Evolutionary conservation across 2,329 filamentous ascomycete genomes (phyloP), one percentile per base, ranked within the genome.

Genomic region (Colletotrichum tofieldiae): DNA sequence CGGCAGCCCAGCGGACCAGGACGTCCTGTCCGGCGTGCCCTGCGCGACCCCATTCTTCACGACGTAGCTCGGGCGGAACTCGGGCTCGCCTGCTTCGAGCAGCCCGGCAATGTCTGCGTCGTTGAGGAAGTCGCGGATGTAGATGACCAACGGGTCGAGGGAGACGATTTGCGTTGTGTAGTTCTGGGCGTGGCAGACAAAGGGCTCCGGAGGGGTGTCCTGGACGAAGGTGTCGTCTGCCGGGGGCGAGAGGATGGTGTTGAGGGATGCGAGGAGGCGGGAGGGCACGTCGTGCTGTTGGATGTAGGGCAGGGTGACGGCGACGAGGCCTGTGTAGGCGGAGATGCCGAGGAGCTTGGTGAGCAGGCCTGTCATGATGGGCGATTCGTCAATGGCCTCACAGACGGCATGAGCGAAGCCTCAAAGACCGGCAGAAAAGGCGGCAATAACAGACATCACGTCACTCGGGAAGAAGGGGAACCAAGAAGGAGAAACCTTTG

Each of bases 131-230:
- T 79, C 73, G 75, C 82, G 82, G 77, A 85, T 83, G 75, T 85
- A 85, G 71, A 85, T 82, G 11, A 85, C 77, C 1, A 85, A 77
- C 1, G 84, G 84, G 52, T 84, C 81, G 26, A 84, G 77, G 18
- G 82, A 85, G 49, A 85, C 77, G 52, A 85, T 79, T 65, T 84
- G 80, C 0, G 82, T 84, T 5, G 76, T 78, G 75, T 85, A 85
- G 18, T 76, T 68, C 26, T 82, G 79, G 1, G 77, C 62, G 14
- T 75, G 75, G 73, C 82, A 84, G 39, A 37, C 26, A 43, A 66
- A 66, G 20, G 66, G 37, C 6, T 65, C 54, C 3, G 41, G 3
- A 5, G n/a, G 29, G 11, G n/a, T 26, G 18, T 8, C 5, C 1
- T 9, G n/a, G 26, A 18, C 26, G 18, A 26, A 1, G 29, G 3